Evolutionary conservation across 306 rosid species (phyloP), one percentile per base, ranked within the genome.

Genomic region (Cicer yamashitae): DNA sequence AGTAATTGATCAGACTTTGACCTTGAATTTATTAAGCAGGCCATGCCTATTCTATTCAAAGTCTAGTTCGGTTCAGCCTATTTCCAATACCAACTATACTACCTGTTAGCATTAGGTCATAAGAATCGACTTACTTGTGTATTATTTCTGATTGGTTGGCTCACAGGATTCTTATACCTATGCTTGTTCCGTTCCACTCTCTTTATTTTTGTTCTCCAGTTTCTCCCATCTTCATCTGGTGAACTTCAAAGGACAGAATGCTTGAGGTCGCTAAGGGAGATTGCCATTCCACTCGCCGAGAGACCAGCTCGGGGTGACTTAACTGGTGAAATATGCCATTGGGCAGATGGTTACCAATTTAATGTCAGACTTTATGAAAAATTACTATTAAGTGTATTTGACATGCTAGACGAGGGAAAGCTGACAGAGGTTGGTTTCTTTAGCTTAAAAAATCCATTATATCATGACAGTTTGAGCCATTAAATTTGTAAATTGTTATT

Each of bases 241-340:
- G 99, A 94, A 90, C 87, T 94, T 77, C 99, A 94, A 80, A 85
- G 99, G 82, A 85, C 93, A 30, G 97, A 94, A 57, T 87, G 97
- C 88, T 85, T 94, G 88, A 90, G 92, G 83, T 88, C 96, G 73
- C 86, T 94, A 50, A 86, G 92, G 85, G 99, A 92, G 81, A 83
- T 92, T 82, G 87, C 88, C 66, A 79, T 86, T 84, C 91, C 93
- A 80, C 93, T 90, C 59, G 96, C 96, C 8, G 99, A 94, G 88
- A 88, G 99, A 86, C 96, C 99, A 54, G 96, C 97, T 78, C 90
- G 99, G 72, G 99, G 97, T 61, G 99, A 94, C 86, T 86, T 94
- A 77, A 94, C 99, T 22, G 99, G 99, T 67, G 97, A 94, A 92
- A 93, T 94, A 73, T 94, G 99, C 79, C 99, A 94, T 72, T 94